Conservation (phyloP, 805 yeast genomes). For the Candida broadrunensis region DNA sequence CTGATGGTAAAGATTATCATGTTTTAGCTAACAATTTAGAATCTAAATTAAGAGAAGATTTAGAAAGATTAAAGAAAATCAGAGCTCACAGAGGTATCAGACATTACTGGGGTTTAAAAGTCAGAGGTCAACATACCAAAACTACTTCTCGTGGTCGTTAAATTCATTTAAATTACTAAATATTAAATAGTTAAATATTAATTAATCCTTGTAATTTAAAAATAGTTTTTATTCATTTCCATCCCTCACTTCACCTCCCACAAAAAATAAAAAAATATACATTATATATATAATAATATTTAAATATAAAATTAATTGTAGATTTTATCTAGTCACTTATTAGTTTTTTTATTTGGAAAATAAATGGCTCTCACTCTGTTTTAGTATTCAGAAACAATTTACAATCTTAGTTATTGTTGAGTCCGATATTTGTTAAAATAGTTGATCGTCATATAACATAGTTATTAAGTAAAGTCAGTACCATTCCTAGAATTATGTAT, state of each 20-base stretch:
- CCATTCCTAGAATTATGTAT: too few species aligned
- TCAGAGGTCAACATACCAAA: constrained; percentile 99
- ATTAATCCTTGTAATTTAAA: neutral
- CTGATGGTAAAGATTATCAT: constrained; percentile 99
- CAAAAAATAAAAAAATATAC: neutral
- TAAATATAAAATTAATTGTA: too few species aligned
- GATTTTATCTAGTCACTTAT: too few species aligned
- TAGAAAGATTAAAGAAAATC: constrained; percentile 99
- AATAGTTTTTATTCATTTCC: neutral
- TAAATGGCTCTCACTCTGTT: too few species aligned
- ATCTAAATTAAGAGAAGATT: constrained; percentile 99
- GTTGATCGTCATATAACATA: too few species aligned
- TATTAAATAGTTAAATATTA: neutral
- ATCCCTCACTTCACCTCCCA: neutral
- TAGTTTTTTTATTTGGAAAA: too few species aligned
- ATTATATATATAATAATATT: neutral
- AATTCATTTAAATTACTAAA: constrained; percentile 1
- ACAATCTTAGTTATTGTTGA: too few species aligned
- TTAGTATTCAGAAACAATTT: too few species aligned
- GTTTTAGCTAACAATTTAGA: constrained; percentile 98
- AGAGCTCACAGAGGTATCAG: constrained; percentile 99
- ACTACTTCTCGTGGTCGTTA: constrained; percentile 94
- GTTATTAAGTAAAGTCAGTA: too few species aligned
- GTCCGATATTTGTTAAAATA: too few species aligned
- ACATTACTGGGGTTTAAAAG: constrained; percentile 99